A percentile compares a stretch with the other conserved stretches of the same genome.
These are phyloP conservation scores for Acanthamoeba triangularis DNA, from an alignment of 208 protist genomes.

Conservation along the genomic window DNA sequence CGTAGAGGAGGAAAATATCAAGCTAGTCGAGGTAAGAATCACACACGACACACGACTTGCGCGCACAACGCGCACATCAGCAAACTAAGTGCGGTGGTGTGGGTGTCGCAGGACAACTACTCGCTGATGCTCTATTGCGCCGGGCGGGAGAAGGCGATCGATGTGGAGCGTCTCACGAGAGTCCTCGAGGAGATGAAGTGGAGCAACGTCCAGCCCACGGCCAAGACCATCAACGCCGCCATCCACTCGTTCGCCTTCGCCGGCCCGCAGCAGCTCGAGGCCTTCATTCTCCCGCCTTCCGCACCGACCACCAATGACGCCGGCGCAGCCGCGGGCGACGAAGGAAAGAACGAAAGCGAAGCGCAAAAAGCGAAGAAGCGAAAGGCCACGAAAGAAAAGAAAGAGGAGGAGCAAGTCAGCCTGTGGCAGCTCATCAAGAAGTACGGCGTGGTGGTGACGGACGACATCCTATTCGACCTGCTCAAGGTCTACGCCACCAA, in stretches of 20 bases:
- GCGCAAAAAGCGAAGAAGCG: neutral
- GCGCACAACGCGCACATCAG: neutral
- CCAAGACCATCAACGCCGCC: neutral
- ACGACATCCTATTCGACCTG: slow-evolving; percentile 17
- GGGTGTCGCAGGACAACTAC: neutral
- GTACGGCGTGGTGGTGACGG: neutral
- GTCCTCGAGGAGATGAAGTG: neutral
- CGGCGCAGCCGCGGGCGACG: neutral
- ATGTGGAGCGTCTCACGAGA: neutral
- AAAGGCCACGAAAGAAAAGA: neutral
- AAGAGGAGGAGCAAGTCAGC: neutral
- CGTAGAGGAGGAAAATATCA: slow-evolving; percentile 6
- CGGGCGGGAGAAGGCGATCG: neutral
- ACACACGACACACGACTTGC: too few species aligned
- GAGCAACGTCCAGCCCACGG: slow-evolving; percentile 16
- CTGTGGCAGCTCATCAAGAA: slow-evolving; percentile 5
- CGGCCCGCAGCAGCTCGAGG: neutral
- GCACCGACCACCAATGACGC: too few species aligned
- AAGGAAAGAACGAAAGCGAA: neutral
- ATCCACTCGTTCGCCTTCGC: slow-evolving; percentile 2
- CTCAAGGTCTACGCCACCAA: slow-evolving; percentile 13
- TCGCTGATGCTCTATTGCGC: neutral
- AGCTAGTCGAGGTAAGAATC: neutral
- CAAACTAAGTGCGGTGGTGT: neutral
- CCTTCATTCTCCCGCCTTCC: neutral